Evolutionary conservation across 805 yeast genomes (phyloP).

Genomic region (Saccharomycopsis amapae): DNA sequence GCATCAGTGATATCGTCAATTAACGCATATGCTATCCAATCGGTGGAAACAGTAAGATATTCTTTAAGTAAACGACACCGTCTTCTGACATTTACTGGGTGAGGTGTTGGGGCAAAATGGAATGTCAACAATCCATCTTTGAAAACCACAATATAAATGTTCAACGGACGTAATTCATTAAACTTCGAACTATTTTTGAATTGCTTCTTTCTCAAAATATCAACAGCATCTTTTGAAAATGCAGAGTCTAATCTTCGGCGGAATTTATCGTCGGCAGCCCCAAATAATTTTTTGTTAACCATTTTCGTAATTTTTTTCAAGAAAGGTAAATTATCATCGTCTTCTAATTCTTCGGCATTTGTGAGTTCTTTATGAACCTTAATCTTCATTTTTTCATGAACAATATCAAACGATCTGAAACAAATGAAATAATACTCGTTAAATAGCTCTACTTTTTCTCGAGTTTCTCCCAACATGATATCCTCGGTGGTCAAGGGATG

Average conservation of each 20-base stretch:
- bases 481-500: constrained; percentile 98
- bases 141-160: constrained; percentile 67
- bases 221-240: background rate
- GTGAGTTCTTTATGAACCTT: constrained; percentile 12
- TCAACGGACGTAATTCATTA: constrained; percentile 41
- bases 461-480: constrained; percentile 91
- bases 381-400: constrained; percentile 17
- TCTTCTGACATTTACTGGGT: constrained; percentile 72
- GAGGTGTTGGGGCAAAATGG: constrained; percentile 61
- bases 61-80: constrained; percentile 75
- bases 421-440: constrained; percentile 87
- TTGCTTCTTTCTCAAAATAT: background rate
- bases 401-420: constrained; percentile 93
- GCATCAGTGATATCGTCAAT: constrained; percentile 84
- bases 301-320: background rate
- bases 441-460: constrained; percentile 95
- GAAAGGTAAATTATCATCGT: constrained; percentile 1
- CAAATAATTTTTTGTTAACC: background rate
- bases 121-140: constrained; percentile 61
- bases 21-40: constrained; percentile 76
- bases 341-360: background rate
- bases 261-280: constrained; percentile 1
- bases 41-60: constrained; percentile 70
- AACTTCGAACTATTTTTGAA: constrained; percentile 22
- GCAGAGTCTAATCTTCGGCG: background rate